Evolutionary conservation across 371 early-diverging fungal species (phyloP).

Genomic region (Actinomortierella ambigua): DNA sequence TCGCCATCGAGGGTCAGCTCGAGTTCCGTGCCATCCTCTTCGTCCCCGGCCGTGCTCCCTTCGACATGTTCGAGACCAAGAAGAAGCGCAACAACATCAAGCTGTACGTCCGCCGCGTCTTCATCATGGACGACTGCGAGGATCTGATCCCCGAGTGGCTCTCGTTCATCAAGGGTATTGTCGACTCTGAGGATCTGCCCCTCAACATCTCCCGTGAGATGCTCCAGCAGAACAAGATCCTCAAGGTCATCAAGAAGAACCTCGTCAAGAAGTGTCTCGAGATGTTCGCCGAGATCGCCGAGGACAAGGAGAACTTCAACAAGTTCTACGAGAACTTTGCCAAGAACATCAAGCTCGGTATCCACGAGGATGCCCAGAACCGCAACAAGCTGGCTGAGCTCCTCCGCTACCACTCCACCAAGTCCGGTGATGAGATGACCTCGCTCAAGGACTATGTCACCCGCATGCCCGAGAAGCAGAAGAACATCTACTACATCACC

Average conservation of each 20-base stretch:
- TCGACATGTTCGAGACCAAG: slow-evolving; percentile 89
- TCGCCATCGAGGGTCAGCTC: slow-evolving; percentile 92
- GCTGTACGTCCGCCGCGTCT: slow-evolving; percentile 95
- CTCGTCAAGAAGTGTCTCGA: slow-evolving; percentile 93
- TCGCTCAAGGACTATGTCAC: slow-evolving; percentile 95
- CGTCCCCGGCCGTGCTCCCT: slow-evolving; percentile 88
- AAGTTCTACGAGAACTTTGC: slow-evolving; percentile 94
- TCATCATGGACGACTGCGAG: slow-evolving; percentile 97
- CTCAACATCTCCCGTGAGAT: slow-evolving; percentile 97
- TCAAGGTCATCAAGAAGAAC: slow-evolving; percentile 94
- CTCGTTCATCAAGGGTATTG: slow-evolving; percentile 87
- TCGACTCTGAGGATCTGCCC: slow-evolving; percentile 96
- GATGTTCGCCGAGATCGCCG: slow-evolving; percentile 87
- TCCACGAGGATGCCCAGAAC: slow-evolving; percentile 90
- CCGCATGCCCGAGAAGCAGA: slow-evolving; percentile 78
- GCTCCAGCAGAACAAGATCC: slow-evolving; percentile 94
- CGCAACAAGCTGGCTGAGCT: slow-evolving; percentile 87
- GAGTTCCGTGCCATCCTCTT: slow-evolving; percentile 94
- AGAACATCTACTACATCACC: slow-evolving; percentile 98
- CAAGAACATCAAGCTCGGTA: slow-evolving; percentile 93
- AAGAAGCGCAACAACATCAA: slow-evolving; percentile 95
- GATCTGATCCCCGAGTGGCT: slow-evolving; percentile 95
- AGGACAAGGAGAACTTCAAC: slow-evolving; percentile 91
- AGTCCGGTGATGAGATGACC: slow-evolving; percentile 88
- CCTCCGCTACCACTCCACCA: slow-evolving; percentile 92